Percentiles rank a stretch among this genome's conserved stretches.
Conservation (phyloP, 305 asterid species). For the Fraxinus greggii region DNA sequence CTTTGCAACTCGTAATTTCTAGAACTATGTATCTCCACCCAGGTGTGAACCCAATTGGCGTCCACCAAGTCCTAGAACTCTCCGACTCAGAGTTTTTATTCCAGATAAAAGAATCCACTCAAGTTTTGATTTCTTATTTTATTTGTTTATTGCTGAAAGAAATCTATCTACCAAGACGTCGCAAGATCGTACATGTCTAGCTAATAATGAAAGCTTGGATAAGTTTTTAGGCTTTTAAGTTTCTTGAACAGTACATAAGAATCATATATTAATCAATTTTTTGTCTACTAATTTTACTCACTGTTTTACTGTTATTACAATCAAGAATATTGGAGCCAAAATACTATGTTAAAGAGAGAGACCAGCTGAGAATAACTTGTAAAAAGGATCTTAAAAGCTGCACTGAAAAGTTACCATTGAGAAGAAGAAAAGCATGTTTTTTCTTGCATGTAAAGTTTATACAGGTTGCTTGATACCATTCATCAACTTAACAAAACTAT, state of each 20-base stretch:
- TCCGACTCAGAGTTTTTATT: constrained; percentile 78
- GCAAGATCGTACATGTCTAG: constrained; percentile 12
- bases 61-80: constrained; percentile 85
- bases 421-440: constrained; percentile 27
- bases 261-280: neutral
- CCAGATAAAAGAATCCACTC: constrained; percentile 33
- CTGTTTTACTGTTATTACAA: neutral
- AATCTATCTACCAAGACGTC: neutral
- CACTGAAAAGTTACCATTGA: neutral
- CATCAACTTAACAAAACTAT: constrained; percentile 27
- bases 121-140: constrained; percentile 23
- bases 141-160: neutral
- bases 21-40: constrained; percentile 39
- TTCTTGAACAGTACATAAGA: constrained; percentile 30
- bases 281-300: neutral
- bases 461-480: constrained; percentile 36
- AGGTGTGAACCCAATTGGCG: constrained; percentile 81
- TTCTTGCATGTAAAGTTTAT: constrained; percentile 5
- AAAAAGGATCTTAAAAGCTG: neutral
- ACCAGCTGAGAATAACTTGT: neutral
- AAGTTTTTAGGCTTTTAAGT: constrained; percentile 21
- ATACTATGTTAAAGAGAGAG: neutral
- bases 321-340: neutral
- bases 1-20: constrained; percentile 1
- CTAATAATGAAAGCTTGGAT: constrained; percentile 8